These are phyloP conservation scores for Fusarium begoniae DNA, from an alignment of 2,329 filamentous ascomycete species.

Conservation along the genomic window DNA sequence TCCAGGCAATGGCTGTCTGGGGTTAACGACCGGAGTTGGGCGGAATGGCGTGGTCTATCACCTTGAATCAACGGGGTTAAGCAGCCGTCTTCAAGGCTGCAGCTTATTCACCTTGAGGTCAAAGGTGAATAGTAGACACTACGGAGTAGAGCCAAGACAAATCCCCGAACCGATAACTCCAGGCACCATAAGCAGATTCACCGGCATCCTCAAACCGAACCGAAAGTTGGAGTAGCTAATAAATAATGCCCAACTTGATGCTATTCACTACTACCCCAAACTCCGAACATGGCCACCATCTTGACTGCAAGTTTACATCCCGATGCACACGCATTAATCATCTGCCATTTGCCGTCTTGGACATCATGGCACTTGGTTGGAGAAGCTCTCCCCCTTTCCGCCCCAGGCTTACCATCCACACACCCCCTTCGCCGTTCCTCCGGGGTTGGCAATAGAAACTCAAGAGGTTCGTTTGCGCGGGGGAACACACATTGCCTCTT, in stretches of 20 bases:
- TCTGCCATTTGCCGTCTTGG: constrained; percentile 5
- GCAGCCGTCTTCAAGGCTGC: background rate
- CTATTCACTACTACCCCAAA: constrained; percentile 18
- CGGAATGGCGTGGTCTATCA: constrained; percentile 23
- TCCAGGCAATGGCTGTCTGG: background rate
- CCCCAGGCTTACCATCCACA: background rate
- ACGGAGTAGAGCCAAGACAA: background rate
- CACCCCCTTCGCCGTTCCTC: constrained; percentile 32
- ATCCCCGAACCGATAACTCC: constrained; percentile 5
- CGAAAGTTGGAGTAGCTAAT: constrained; percentile 18
- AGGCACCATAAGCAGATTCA: background rate
- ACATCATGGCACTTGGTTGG: constrained; percentile 7
- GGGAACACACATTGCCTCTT: constrained; percentile 28
- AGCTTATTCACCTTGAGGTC: background rate
- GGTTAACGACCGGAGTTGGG: constrained; percentile 22
- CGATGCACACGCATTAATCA: constrained; percentile 12
- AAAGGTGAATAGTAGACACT: background rate
- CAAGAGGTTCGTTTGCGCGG: constrained; percentile 20
- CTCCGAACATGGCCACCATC: constrained; percentile 1
- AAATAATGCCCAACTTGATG: constrained; percentile 5
- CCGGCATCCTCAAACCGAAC: constrained; percentile 16
- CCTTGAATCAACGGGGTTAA: constrained; percentile 6
- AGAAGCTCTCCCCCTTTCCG: background rate
- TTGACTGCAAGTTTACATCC: background rate
- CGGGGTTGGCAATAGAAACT: constrained; percentile 26